Evolutionary conservation across 805 yeast genomes (phyloP).

Genomic region (Starmerella floris): DNA sequence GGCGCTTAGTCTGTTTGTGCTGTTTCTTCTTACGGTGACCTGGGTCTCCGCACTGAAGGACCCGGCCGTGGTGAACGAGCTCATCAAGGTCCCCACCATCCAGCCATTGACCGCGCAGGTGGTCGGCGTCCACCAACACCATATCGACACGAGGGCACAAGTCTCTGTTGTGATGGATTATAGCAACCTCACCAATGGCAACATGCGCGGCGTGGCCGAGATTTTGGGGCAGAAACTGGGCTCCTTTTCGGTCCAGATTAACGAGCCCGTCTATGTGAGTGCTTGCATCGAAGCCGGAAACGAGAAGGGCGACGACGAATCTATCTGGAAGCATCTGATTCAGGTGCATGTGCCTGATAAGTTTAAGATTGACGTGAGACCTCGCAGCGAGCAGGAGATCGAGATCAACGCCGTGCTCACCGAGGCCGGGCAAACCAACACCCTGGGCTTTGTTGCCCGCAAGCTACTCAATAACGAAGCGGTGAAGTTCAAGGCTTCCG

Average conservation of each 20-base stretch:
- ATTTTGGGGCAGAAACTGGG: constrained; percentile 2
- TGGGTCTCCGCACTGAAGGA: constrained; percentile 2
- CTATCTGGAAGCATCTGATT: constrained; percentile 5
- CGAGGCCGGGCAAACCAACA: constrained; percentile 17
- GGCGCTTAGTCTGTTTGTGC: constrained; percentile 12
- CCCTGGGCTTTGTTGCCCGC: constrained; percentile 8
- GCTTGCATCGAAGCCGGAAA: neutral
- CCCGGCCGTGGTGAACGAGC: constrained; percentile 1
- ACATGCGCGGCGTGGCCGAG: neutral
- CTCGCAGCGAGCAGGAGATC: neutral
- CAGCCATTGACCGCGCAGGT: constrained; percentile 4
- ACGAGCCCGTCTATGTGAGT: constrained; percentile 5
- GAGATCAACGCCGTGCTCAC: constrained; percentile 1
- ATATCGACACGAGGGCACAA: constrained; percentile 1
- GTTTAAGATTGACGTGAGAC: neutral
- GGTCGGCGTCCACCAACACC: neutral
- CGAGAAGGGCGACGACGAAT: neutral
- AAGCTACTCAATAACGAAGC: constrained; percentile 4
- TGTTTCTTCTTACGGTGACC: constrained; percentile 3
- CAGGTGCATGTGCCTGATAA: neutral
- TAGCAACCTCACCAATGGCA: constrained; percentile 1
- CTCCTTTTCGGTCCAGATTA: neutral
- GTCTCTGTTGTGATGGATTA: constrained; percentile 8
- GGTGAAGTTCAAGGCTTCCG: constrained; percentile 8
- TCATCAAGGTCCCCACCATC: constrained; percentile 4